Evolutionary conservation across 2,329 filamentous ascomycete species (phyloP), one percentile per base, ranked within the genome.

Genomic region (Neoascochyta sp.): DNA sequence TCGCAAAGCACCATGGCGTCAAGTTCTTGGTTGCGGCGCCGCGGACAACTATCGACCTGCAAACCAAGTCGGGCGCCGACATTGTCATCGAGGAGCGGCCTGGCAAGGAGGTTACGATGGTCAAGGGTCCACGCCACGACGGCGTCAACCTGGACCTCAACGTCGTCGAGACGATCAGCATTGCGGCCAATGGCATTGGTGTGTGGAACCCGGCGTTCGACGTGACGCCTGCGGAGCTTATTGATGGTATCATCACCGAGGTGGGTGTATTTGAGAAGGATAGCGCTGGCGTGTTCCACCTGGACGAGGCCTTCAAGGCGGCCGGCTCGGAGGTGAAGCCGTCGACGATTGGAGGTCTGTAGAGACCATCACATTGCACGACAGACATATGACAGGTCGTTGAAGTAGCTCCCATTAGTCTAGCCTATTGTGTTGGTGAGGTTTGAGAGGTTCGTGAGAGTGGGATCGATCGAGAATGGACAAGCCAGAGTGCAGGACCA

Each of bases 201-300:
- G 88, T 96, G 7, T 98, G 92, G 89, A 98, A 98, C 60, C 92
- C 92, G 17, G 85, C 88, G 0, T 98, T 98, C 58, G 92, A 98
- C 56, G 86, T 98, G 18, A 98, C 92, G 7, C 90, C 92, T 0
- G 79, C 84, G 20, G 78, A 79, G 41, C 68, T 95, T 30, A 95
- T 98, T 44, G 92, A 98, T 63, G 88, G 85, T 2, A 83, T 98
- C 35, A 86, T 96, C 43, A 98, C 92, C 0, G 92, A 98, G 66
- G 80, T 83, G 50, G 90, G 90, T 0, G 85, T 88, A 6, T 80
- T 93, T 3, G 81, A 87, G 52, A 94, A 90, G 70, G 78, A 76
- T 24, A 59, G 67, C 3, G 71, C 81, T 35, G 88, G 86, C 2
- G 68, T 64, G 13, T 96, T 95, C 65, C 64, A 78, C 39, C 66